Percentiles rank a stretch among this genome's conserved stretches.
These are phyloP conservation scores for Eucalyptus erythrocorys DNA, from an alignment of 345 rosid genomes.

Conservation along the genomic window DNA sequence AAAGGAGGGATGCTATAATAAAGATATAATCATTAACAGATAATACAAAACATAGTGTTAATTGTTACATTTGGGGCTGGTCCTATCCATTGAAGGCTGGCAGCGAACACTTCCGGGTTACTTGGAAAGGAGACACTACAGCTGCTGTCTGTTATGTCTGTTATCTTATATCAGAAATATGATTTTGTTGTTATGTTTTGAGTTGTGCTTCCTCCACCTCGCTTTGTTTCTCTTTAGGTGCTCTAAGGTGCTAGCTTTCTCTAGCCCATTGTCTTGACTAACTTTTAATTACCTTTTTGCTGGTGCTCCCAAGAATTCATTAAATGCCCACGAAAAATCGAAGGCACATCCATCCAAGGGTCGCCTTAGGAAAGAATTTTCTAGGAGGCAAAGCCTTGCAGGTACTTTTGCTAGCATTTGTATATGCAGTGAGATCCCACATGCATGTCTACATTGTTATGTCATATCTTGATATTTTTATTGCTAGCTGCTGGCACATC, in stretches of 20 bases:
- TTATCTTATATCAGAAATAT: not conserved
- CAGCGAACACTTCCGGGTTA: not conserved
- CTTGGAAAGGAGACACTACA: not conserved
- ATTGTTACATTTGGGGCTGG: not conserved
- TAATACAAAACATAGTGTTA: not conserved
- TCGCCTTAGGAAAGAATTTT: conserved; percentile 13
- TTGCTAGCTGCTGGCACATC: conserved; percentile 50
- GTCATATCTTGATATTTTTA: not conserved
- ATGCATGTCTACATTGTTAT: not conserved
- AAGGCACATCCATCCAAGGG: conserved; percentile 4
- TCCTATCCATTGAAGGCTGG: not conserved
- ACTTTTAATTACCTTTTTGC: not conserved
- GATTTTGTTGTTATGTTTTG: not conserved
- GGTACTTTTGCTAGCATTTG: conserved; percentile 28
- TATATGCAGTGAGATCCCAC: not conserved
- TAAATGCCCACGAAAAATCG: conserved; percentile 10
- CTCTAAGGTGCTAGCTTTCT: not conserved
- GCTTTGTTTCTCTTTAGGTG: not conserved
- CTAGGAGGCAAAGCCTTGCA: conserved; percentile 79
- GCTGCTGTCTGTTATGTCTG: not conserved
- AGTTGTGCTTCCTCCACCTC: not conserved
- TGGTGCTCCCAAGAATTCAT: conserved; percentile 7
- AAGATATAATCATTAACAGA: not conserved
- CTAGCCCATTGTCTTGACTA: not conserved
- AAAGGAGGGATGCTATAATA: not conserved